Conservation (phyloP, 1,139 yeast species). For the Hansenula sp. region DNA sequence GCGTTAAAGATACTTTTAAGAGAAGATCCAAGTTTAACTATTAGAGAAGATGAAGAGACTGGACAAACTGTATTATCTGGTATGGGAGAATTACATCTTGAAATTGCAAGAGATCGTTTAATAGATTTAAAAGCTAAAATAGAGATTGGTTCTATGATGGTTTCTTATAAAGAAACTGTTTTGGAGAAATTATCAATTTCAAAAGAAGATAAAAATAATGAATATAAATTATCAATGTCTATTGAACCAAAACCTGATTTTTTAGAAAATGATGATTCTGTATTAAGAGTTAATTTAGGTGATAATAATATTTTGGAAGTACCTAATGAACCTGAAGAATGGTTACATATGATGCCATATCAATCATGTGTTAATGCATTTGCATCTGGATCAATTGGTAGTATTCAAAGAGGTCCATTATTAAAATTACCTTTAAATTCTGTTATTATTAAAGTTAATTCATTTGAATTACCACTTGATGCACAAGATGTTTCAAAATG, state of each 20-base stretch:
- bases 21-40: conserved; percentile 79
- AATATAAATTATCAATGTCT: conserved; percentile 30
- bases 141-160: conserved; percentile 76
- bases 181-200: conserved; percentile 19
- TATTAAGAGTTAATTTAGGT: conserved; percentile 31
- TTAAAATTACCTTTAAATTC: conserved; percentile 62
- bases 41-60: conserved; percentile 72
- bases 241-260: conserved; percentile 52
- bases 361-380: conserved; percentile 48
- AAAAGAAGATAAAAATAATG: conserved; percentile 22
- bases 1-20: conserved; percentile 61
- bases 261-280: conserved; percentile 24
- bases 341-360: conserved; percentile 42
- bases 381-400: conserved; percentile 60
- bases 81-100: conserved; percentile 81
- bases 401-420: conserved; percentile 60
- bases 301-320: conserved; percentile 31
- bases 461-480: conserved; percentile 55
- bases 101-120: conserved; percentile 77
- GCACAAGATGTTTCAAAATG: conserved; percentile 35
- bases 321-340: conserved; percentile 24
- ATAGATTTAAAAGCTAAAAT: conserved; percentile 81
- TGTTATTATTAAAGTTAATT: conserved; percentile 44
- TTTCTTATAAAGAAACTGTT: conserved; percentile 81
- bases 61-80: conserved; percentile 89